Conservation (phyloP, 192 early-diverging fungal species). For the Coemansia sp. region DNA sequence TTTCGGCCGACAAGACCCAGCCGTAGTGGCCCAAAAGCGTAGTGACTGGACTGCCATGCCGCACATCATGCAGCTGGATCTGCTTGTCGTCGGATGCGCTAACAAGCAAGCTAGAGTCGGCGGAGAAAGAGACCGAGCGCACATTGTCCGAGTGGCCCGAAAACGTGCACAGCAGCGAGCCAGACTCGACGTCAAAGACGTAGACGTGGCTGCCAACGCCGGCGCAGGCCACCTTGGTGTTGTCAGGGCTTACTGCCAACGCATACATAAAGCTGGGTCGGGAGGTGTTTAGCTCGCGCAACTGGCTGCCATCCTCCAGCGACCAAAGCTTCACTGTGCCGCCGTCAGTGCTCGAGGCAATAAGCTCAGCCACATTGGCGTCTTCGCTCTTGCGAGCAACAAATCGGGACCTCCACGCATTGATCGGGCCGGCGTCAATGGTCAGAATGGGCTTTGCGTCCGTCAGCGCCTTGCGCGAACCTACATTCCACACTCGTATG, state of each 20-base stretch:
- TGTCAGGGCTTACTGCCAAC: slow-evolving; percentile 39
- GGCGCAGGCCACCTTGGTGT: slow-evolving; percentile 33
- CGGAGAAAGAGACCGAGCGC: slow-evolving; percentile 44
- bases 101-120: slow-evolving; percentile 36
- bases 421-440: slow-evolving; percentile 32
- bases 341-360: slow-evolving; percentile 36
- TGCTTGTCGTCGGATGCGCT: slow-evolving; percentile 46
- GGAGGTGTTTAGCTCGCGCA: slow-evolving; percentile 45
- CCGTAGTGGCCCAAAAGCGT: slow-evolving; percentile 42
- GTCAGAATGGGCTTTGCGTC: slow-evolving; percentile 7
- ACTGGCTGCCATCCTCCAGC: slow-evolving; percentile 1
- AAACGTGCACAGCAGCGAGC: slow-evolving; percentile 31
- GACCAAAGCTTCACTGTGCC: slow-evolving; percentile 46
- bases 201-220: slow-evolving; percentile 33
- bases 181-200: slow-evolving; percentile 35
- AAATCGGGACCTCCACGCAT: slow-evolving; percentile 46
- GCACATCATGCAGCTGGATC: slow-evolving; percentile 44
- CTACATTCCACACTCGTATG: slow-evolving; percentile 39
- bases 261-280: slow-evolving; percentile 39
- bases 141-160: slow-evolving; percentile 46
- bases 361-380: background rate
- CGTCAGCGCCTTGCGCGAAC: background rate
- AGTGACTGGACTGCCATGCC: slow-evolving; percentile 28
- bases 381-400: slow-evolving; percentile 4
- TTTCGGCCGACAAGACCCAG: slow-evolving; percentile 45